A percentile compares a stretch with the other conserved stretches of the same genome.
Evolutionary conservation across 345 rosid genomes (phyloP).

Genomic region (Ceriops tagal): DNA sequence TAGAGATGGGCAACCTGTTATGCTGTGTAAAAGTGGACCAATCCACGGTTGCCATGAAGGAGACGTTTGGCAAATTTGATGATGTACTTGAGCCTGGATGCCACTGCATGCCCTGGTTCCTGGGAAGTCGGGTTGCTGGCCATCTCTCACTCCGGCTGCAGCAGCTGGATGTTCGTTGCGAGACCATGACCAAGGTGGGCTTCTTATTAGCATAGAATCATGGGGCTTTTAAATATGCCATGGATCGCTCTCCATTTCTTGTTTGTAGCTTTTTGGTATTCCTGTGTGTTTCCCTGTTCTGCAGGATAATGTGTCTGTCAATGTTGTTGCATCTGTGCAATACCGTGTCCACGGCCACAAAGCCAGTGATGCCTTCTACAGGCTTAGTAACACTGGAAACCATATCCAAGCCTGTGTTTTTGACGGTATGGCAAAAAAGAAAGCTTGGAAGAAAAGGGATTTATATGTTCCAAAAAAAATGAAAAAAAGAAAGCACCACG

Average conservation of each 20-base stretch:
- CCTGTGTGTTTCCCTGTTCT: background rate
- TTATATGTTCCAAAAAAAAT: too few species aligned
- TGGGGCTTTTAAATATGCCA: background rate
- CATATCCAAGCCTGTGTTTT: constrained; percentile 27
- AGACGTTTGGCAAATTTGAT: constrained; percentile 16
- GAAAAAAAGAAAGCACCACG: too few species aligned
- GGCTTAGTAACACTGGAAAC: constrained; percentile 16
- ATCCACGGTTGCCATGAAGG: constrained; percentile 22
- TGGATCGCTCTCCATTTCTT: background rate
- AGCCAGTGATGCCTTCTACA: constrained; percentile 21
- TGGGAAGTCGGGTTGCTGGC: constrained; percentile 16
- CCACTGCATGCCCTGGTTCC: constrained; percentile 22
- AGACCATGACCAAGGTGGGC: constrained; percentile 17
- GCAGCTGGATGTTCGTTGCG: constrained; percentile 24
- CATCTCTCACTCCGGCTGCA: constrained; percentile 18
- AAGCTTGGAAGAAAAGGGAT: background rate
- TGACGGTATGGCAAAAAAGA: constrained; percentile 14
- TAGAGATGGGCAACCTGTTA: constrained; percentile 12
- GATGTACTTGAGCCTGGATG: constrained; percentile 18
- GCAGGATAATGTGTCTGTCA: constrained; percentile 26
- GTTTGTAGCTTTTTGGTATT: background rate
- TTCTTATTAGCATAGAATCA: background rate
- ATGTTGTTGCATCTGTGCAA: constrained; percentile 21
- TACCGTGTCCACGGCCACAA: constrained; percentile 16
- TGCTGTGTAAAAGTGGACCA: constrained; percentile 18